Conservation (phyloP, 2,329 filamentous ascomycete genomes). For the Nemania serpens region DNA sequence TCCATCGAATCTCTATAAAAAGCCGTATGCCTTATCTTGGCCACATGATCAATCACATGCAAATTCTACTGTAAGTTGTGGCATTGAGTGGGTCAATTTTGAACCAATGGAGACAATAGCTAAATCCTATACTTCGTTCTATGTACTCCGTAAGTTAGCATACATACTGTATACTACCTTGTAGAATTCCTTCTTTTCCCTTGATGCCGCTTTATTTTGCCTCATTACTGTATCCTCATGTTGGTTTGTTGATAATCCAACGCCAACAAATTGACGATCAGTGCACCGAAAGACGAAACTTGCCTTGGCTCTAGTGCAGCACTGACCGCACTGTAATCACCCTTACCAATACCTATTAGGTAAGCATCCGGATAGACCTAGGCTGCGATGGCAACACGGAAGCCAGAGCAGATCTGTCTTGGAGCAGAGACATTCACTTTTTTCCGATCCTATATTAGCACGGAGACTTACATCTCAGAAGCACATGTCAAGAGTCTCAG, state of each 20-base stretch:
- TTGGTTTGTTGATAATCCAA: not conserved
- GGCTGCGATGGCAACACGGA: not conserved
- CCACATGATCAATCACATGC: conserved; percentile 40
- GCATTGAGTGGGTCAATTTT: not conserved
- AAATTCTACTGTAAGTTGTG: conserved; percentile 29
- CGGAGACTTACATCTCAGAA: conserved; percentile 5
- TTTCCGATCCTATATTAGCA: conserved; percentile 7
- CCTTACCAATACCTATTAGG: no score
- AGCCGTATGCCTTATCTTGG: conserved; percentile 2
- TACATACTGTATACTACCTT: not conserved
- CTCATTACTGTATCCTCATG: not conserved
- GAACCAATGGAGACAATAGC: not conserved
- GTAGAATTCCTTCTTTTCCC: not conserved
- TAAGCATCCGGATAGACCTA: no score
- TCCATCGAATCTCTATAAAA: conserved; percentile 14
- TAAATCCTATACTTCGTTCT: not conserved
- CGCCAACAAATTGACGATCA: not conserved
- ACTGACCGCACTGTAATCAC: no score
- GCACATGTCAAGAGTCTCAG: conserved; percentile 22
- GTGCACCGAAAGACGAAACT: no score
- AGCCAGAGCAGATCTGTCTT: not conserved
- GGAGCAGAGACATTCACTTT: not conserved
- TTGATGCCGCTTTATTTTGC: not conserved
- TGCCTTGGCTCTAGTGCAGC: no score
- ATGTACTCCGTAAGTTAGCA: not conserved